A percentile compares a stretch with the other conserved stretches of the same genome.
Conservation (phyloP, 768 basidiomycete genomes). For the Boletus tylopilopsis region DNA sequence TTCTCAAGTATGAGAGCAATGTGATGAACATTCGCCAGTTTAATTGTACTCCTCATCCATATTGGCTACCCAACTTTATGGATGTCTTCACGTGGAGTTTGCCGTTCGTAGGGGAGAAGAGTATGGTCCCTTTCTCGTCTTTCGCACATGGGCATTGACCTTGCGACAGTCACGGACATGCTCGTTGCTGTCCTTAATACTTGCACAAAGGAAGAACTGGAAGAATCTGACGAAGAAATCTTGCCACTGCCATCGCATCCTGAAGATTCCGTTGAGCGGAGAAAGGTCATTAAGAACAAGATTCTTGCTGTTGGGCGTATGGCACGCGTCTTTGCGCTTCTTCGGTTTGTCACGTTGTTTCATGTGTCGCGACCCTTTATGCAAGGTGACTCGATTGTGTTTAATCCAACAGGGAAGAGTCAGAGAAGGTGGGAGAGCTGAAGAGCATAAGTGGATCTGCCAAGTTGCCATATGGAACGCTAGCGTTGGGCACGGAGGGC, state of each 20-base stretch:
- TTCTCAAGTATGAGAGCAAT: conserved; percentile 98
- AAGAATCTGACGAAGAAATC: conserved; percentile 59
- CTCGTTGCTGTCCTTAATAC: conserved; percentile 94
- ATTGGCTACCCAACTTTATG: conserved; percentile 99
- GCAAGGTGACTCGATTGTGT: not conserved
- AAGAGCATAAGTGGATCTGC: conserved; percentile 81
- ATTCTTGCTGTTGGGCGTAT: conserved; percentile 97
- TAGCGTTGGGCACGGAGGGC: conserved; percentile 87
- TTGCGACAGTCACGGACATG: conserved; percentile 88
- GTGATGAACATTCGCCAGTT: conserved; percentile 99
- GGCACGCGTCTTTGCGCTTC: conserved; percentile 91
- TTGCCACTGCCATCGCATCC: conserved; percentile 35
- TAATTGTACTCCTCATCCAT: conserved; percentile 93
- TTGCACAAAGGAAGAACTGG: conserved; percentile 94
- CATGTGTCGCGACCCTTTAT: too few relatives aligned
- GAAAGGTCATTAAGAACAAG: conserved; percentile 96
- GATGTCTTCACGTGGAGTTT: conserved; percentile 99
- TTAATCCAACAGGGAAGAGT: conserved; percentile 72
- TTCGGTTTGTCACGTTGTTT: conserved; percentile 65
- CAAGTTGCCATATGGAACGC: conserved; percentile 76
- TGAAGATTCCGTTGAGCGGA: conserved; percentile 63
- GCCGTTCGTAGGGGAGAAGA: conserved; percentile 98
- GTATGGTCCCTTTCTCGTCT: conserved; percentile 37
- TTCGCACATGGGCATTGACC: conserved; percentile 1
- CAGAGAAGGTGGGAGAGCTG: conserved; percentile 94